These are phyloP conservation scores for Cicer yamashitae DNA, from an alignment of 306 rosid species.

Conservation along the genomic window DNA sequence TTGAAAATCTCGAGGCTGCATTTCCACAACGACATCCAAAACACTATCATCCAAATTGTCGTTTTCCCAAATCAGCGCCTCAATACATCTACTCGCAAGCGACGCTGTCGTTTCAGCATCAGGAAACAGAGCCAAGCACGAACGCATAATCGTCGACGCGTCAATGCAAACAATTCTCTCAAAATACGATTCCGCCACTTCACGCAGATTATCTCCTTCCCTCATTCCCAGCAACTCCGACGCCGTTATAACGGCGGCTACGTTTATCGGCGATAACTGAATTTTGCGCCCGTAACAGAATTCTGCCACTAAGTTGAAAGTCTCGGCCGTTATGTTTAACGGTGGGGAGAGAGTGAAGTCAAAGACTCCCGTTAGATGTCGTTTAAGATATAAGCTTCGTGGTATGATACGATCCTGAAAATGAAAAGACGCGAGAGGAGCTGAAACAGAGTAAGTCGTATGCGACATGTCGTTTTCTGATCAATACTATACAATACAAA, in stretches of 20 bases:
- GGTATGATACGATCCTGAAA: slow-evolving; percentile 71
- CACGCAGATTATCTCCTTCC: slow-evolving; percentile 58
- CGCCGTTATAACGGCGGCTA: slow-evolving; percentile 76
- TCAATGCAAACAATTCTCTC: slow-evolving; percentile 54
- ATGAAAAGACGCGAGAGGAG: background rate
- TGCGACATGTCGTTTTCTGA: slow-evolving; percentile 27
- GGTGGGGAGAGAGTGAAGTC: slow-evolving; percentile 76
- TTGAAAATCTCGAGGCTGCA: slow-evolving; percentile 64
- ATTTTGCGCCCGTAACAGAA: slow-evolving; percentile 72
- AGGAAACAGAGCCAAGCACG: slow-evolving; percentile 77
- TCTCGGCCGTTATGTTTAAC: slow-evolving; percentile 71
- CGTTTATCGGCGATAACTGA: slow-evolving; percentile 64
- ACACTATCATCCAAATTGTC: slow-evolving; percentile 32
- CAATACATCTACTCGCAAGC: slow-evolving; percentile 71
- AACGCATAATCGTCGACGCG: slow-evolving; percentile 66
- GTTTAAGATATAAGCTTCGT: slow-evolving; percentile 70
- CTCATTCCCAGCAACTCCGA: slow-evolving; percentile 79
- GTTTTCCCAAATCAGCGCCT: slow-evolving; percentile 55
- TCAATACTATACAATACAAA: background rate
- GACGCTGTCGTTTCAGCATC: slow-evolving; percentile 82
- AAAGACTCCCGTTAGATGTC: slow-evolving; percentile 55
- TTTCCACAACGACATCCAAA: slow-evolving; percentile 52
- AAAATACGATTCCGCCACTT: slow-evolving; percentile 62
- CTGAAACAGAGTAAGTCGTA: slow-evolving; percentile 7
- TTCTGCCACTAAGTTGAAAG: slow-evolving; percentile 63